A percentile compares a stretch with the other conserved stretches of the same genome.
phyloP scores from a whole-genome alignment of 805 yeast genomes.

The Tetrapisispora pingtungensis region DNA sequence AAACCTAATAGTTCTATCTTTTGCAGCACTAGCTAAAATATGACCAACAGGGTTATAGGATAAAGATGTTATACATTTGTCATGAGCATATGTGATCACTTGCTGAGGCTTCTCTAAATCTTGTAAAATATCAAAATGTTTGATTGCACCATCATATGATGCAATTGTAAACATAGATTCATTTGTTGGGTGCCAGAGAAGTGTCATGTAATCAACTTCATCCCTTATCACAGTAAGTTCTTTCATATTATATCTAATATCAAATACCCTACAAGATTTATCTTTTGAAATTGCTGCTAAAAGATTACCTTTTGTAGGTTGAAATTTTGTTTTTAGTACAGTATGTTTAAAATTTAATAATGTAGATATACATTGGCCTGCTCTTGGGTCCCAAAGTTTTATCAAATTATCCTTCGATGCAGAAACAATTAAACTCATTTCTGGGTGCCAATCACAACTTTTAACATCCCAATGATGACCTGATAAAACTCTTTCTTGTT shows the following conservation, averaged over 20 bases:
- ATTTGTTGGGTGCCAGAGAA: conserved; percentile 91
- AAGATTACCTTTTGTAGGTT: conserved; percentile 63
- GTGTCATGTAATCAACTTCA: conserved; percentile 74
- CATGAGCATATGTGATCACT: conserved; percentile 84
- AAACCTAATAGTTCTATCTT: conserved; percentile 83
- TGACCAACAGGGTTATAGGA: conserved; percentile 95
- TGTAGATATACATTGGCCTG: conserved; percentile 63
- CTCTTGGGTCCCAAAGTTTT: conserved; percentile 94
- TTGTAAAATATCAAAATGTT: conserved; percentile 48
- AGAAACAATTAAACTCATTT: conserved; percentile 72
- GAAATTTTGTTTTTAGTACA: conserved; percentile 76
- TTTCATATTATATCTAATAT: conserved; percentile 67
- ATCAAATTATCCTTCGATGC: conserved; percentile 94
- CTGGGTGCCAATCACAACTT: conserved; percentile 94
- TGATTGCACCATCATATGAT: conserved; percentile 79
- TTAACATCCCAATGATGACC: conserved; percentile 99
- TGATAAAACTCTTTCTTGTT: conserved; percentile 64
- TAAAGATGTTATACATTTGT: conserved; percentile 78
- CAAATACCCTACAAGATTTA: conserved; percentile 78
- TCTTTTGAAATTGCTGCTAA: conserved; percentile 86
- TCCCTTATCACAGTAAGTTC: conserved; percentile 66
- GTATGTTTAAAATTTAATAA: conserved; percentile 91
- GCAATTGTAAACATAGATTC: conserved; percentile 73
- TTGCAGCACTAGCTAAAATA: conserved; percentile 81
- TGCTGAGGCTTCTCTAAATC: conserved; percentile 39